Base-by-base conservation (phyloP, 2,329 filamentous ascomycete species). In the Aspergillus spinulosporus region DNA sequence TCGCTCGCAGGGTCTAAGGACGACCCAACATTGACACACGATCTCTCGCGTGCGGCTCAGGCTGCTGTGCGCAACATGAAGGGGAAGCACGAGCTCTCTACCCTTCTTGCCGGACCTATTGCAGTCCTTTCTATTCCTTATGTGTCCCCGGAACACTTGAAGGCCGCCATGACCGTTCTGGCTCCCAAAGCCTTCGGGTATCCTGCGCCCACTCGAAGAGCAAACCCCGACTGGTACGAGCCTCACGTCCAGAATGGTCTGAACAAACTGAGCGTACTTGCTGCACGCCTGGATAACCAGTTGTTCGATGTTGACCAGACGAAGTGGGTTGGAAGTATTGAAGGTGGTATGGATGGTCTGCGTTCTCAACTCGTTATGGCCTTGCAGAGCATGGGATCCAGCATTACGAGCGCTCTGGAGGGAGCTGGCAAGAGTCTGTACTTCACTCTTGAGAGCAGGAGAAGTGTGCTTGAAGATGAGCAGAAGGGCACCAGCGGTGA, bases 211-310 rank as follows among this genome's bases (percentile, higher is more conserved):
- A 85, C 84, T 50, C 83, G 90, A 59, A 88, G 83, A 72, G 87
- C 84, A 65, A 90, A 83, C 66, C 92, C 93, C 0, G 86, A 87
- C 9, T 96, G 92, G 75, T 83, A 96, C 72, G 93, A 97, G 54
- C 81, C 85, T 0, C 74, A 81, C 1, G 90, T 93, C 53, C 92
- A 97, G 74, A 84, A 79, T 62, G 94, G 89, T 5, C 72, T 99
- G 64, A 86, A 91, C 68, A 99, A 99, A 78, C 76, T 99, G 61
- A 80, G 96, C 72, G 76, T 99, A 34, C 77, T 99, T 11, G 94
- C 92, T 52, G 92, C 92, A 11, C 82, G 94, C 50, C 84, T 97
- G 31, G 94, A 99, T 69, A 89, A 89, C 60, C 88, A 86, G 72
- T 84, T 91, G 32, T 92, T 96, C 67, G 92, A 97, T 69, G 74